A percentile compares a stretch with the other conserved stretches of the same genome.
Conservation (phyloP, 169 alveolate genomes). For the Eimeria praecox region DNA sequence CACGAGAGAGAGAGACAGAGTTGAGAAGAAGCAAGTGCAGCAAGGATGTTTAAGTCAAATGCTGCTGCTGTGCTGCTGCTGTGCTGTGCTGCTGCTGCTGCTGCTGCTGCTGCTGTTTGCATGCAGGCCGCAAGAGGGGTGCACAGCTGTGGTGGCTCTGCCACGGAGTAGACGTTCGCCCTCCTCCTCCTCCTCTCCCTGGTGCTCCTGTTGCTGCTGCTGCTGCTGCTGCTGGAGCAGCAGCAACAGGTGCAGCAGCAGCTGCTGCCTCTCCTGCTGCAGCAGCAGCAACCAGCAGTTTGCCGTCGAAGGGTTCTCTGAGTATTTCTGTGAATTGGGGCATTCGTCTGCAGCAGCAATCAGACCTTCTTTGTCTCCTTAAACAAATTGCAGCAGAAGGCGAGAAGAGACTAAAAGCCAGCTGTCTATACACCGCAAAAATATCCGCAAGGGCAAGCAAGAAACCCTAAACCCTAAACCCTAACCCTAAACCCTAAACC, state of each 20-base stretch:
- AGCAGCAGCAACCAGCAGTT: background rate
- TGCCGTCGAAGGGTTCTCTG: constrained; percentile 33
- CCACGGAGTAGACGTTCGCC: constrained; percentile 80
- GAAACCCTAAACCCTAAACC: background rate
- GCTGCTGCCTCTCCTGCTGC: background rate
- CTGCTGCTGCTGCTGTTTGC: constrained; percentile 59
- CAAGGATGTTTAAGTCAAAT: background rate
- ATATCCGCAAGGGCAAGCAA: constrained; percentile 53
- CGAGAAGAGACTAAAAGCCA: constrained; percentile 39
- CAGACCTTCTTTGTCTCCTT: constrained; percentile 48
- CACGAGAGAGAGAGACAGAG: background rate
- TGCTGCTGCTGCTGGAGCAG: background rate
- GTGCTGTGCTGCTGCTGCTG: constrained; percentile 46
- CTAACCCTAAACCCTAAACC: background rate
- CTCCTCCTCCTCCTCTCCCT: constrained; percentile 44
- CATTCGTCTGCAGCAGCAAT: constrained; percentile 46
- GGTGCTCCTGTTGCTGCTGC: constrained; percentile 2
- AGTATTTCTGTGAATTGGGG: constrained; percentile 81
- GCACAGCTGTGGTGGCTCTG: constrained; percentile 71
- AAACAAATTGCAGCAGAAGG: constrained; percentile 76
- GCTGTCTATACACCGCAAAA: constrained; percentile 9
- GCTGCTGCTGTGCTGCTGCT: background rate
- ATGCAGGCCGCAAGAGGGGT: constrained; percentile 74
- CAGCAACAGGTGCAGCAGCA: background rate
- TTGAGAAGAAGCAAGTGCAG: background rate